Evolutionary conservation across 257 asterid genomes (phyloP).

Genomic region (Cynanchum wilfordii): DNA sequence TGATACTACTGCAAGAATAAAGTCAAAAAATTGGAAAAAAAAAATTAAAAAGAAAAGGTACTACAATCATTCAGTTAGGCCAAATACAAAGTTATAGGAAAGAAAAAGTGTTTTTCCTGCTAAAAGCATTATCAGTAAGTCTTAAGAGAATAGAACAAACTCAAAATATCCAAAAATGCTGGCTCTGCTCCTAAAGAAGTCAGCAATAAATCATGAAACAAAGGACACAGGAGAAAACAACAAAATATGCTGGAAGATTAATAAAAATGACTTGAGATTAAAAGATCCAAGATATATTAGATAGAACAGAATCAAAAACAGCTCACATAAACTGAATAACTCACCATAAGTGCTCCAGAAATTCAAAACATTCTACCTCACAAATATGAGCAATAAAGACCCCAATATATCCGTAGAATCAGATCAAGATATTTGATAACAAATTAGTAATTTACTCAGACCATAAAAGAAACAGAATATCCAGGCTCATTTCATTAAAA

Average conservation of each 20-base stretch:
- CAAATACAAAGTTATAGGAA: neutral
- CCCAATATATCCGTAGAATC: no score
- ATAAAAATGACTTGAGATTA: neutral
- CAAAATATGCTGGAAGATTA: neutral
- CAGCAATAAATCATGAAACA: neutral
- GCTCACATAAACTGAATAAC: neutral
- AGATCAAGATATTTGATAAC: no score
- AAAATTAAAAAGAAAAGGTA: no score
- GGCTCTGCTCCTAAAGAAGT: neutral
- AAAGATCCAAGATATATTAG: neutral
- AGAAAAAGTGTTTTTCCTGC: neutral
- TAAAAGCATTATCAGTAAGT: neutral
- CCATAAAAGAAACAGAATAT: no score
- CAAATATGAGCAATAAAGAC: neutral
- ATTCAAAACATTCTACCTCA: neutral
- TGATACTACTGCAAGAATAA: neutral
- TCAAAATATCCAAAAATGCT: neutral
- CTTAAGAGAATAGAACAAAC: neutral
- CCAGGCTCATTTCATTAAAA: no score
- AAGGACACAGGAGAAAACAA: neutral
- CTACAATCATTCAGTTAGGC: neutral
- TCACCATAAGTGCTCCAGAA: no score
- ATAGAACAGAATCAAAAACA: neutral
- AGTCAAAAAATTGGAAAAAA: no score
- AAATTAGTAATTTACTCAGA: no score